Percentiles rank a stretch among this genome's conserved stretches.
Evolutionary conservation across 1,139 yeast genomes (phyloP).

Genomic region (Taphrina communis): DNA sequence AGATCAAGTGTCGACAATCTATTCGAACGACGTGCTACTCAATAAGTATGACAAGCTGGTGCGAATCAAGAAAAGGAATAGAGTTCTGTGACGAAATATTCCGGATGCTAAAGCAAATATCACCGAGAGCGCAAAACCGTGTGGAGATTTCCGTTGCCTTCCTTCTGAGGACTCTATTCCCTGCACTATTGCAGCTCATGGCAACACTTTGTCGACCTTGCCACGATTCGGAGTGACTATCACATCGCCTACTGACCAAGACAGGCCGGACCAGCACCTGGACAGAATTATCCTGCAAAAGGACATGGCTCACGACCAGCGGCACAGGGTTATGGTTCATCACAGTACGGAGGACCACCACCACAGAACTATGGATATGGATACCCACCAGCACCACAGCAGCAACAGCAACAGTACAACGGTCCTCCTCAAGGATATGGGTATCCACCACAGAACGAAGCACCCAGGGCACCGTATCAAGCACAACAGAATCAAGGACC

Average conservation of each 20-base stretch:
- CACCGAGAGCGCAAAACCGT: conserved; percentile 50
- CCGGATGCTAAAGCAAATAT: conserved; percentile 50
- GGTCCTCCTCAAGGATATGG: conserved; percentile 46
- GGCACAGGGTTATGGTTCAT: conserved; percentile 40
- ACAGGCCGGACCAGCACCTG: conserved; percentile 28
- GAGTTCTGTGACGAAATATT: conserved; percentile 48
- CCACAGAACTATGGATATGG: conserved; percentile 46
- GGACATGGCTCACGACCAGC: conserved; percentile 12
- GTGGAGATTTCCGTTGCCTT: conserved; percentile 56
- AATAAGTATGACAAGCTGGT: no score
- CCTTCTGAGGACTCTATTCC: conserved; percentile 52
- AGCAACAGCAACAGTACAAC: conserved; percentile 49
- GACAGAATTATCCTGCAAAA: conserved; percentile 21
- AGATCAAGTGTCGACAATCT: not conserved
- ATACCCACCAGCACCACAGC: conserved; percentile 46
- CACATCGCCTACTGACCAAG: conserved; percentile 5
- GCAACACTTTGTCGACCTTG: not conserved
- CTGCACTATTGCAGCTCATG: not conserved
- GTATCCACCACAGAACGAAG: conserved; percentile 50
- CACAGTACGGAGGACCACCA: conserved; percentile 40
- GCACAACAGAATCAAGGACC: conserved; percentile 49
- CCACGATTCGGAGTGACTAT: not conserved
- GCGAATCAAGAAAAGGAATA: not conserved
- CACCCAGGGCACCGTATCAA: conserved; percentile 60
- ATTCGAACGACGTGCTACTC: not conserved